Base-by-base conservation (phyloP, 495 filamentous ascomycete species). In the Collariella sp. region DNA sequence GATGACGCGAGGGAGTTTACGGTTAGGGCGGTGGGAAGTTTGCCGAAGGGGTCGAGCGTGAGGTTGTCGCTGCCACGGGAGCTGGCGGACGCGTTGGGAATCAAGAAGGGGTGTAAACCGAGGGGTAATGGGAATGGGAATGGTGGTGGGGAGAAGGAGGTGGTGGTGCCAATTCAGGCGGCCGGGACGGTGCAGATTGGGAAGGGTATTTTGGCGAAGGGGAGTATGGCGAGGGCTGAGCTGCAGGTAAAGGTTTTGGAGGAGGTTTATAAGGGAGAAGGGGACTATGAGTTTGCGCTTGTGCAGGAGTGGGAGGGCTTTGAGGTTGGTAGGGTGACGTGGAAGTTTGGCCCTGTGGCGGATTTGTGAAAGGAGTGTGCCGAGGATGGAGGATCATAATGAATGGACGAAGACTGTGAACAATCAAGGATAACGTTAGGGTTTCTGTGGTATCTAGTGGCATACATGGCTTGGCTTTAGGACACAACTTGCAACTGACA, bases 241-340 rank as follows among this genome's bases (percentile, higher is more conserved):
- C 18, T 54, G 29, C 39, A 39, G 23, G 34, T 47, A 9, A 40
- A 34, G 22, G 34, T 47, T 6, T 22, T 34, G 2, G 52, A 40
- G 3, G 51, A 47, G 0, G 9, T 3, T 22, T 36, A 45, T 15
- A 19, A 20, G n/a, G 24, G 9, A 24, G 16, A 31, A 33, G 34
- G 6, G 31, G 12, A 22, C 9, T 36, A 7, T 24, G 42, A 46
- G 43, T 39, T 40, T 41, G 52, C 43, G 34, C 35, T 54, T 3
- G 34, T 47, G 43, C 52, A 54, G 52, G 43, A 46, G 52, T 46
- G 42, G 52, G 34, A 46, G 11, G 51, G 42, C 12, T 16, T 31
- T 2, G 52, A 47, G 22, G 52, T 54, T 24, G 52, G 52, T 7
- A 54, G 52, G 34, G n/a, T 54, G 3, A 54, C 43, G 3, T 47